Base-by-base conservation (phyloP, 1,284 basidiomycete genomes). In the Cystobasidium sp. region DNA sequence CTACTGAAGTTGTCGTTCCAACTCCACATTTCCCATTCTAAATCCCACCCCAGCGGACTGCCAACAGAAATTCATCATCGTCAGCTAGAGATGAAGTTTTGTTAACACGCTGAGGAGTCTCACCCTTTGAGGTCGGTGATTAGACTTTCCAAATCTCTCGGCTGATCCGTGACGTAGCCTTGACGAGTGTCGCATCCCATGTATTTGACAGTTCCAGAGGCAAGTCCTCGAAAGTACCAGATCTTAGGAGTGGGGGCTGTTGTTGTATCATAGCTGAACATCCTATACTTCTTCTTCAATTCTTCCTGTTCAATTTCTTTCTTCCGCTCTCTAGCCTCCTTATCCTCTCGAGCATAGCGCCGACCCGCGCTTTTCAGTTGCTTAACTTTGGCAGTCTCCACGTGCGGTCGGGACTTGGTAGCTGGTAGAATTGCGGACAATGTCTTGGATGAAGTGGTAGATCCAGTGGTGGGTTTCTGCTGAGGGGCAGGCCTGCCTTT, bases 11-110 rank as follows among this genome's bases (percentile, higher is more conserved):
- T 43, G 10, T 24, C 69, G 18, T 71, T 53, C 59, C 59, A 62
- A 31, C 20, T 55, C 8, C 14, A 41, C 12, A 41, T 20, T 22
- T 71, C 61, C 69, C 69, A 71, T 46, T 71, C 69, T 20, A 71
- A 39, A 46, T 71, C 69, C 56, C 43, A 71, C 43, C 69, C 69
- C n/a, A 71, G 61, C 37, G 61, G 59, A 31, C 69, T 71, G 59
- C 6, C 4, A 9, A 20, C 4, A 31, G 1, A 22, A 39, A 37
- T n/a, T 18, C 41, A 20, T 18, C 5, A n/a, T 16, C 12, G 12
- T 8, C 10, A 10, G 12, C 16, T 43, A 67, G 3, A 18, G 8
- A 18, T n/a, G n/a, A 18, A 59, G 37, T 3, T 10, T 1, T 14
- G n/a, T 1, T 58, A 12, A 46, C 18, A 20, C 52, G 47, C 58